Conservation (phyloP, 345 rosid genomes). For the Erucastrum elatum region DNA sequence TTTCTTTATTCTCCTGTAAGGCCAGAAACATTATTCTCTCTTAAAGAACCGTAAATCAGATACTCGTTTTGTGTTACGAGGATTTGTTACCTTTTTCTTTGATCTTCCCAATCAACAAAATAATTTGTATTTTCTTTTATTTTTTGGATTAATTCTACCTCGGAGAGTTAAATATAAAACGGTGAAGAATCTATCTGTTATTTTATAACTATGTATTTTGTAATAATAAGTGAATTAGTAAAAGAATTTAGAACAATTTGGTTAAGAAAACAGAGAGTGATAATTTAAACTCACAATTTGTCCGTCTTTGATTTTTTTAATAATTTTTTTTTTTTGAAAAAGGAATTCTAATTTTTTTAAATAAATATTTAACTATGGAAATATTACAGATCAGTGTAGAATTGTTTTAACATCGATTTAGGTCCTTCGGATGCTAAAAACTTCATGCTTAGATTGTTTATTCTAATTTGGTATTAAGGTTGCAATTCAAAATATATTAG, state of each 20-base stretch:
- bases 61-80: conserved; percentile 4
- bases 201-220: neutral
- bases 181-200: neutral
- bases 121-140: neutral
- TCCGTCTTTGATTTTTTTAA: too few relatives aligned
- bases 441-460: neutral
- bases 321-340: too few relatives aligned
- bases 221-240: neutral
- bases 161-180: neutral
- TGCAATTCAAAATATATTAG: neutral
- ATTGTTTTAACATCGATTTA: neutral
- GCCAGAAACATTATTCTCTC: conserved; percentile 14
- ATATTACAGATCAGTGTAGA: neutral
- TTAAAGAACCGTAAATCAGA: conserved; percentile 14
- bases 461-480: neutral
- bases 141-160: neutral
- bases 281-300: too few relatives aligned
- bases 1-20: neutral
- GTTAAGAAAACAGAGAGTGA: neutral
- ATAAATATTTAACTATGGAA: neutral
- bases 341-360: too few relatives aligned
- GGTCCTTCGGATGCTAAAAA: neutral
- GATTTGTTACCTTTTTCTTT: neutral
- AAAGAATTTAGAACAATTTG: neutral
- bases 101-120: neutral